Conservation (phyloP, 2,329 filamentous ascomycete species). For the Nakataea oryzae region DNA sequence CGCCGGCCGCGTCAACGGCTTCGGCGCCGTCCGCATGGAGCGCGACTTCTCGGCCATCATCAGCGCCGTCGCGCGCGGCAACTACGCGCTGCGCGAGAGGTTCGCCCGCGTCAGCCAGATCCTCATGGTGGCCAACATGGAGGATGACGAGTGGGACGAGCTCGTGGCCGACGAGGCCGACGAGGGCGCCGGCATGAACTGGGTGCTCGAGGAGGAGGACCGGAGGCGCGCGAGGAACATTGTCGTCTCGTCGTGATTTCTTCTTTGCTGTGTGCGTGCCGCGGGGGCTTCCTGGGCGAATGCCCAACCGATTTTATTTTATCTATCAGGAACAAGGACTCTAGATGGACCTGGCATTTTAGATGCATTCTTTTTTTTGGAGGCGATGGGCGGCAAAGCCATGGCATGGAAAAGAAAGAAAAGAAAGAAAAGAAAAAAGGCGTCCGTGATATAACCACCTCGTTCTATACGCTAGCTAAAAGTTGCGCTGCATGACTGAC, state of each 20-base stretch:
- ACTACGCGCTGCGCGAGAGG: constrained; percentile 67
- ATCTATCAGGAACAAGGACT: too few species aligned
- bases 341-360: neutral
- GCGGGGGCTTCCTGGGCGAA: too few species aligned
- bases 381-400: neutral
- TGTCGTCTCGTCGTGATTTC: constrained; percentile 28
- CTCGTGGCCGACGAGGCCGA: constrained; percentile 21
- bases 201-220: constrained; percentile 65
- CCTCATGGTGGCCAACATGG: constrained; percentile 83
- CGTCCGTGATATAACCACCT: neutral
- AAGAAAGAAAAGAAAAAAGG: neutral
- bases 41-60: constrained; percentile 74
- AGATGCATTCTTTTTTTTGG: neutral
- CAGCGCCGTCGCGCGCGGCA: constrained; percentile 52
- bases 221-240: constrained; percentile 61
- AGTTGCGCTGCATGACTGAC: neutral
- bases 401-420: too few species aligned
- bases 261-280: neutral
- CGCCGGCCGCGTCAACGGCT: constrained; percentile 66
- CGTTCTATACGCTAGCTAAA: neutral
- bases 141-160: constrained; percentile 91
- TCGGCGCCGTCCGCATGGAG: constrained; percentile 74
- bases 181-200: constrained; percentile 50
- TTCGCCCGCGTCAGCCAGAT: constrained; percentile 74
- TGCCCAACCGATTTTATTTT: too few species aligned